Conservation (phyloP, 2,329 filamentous ascomycete genomes). For the Pleomassaria siparia region DNA sequence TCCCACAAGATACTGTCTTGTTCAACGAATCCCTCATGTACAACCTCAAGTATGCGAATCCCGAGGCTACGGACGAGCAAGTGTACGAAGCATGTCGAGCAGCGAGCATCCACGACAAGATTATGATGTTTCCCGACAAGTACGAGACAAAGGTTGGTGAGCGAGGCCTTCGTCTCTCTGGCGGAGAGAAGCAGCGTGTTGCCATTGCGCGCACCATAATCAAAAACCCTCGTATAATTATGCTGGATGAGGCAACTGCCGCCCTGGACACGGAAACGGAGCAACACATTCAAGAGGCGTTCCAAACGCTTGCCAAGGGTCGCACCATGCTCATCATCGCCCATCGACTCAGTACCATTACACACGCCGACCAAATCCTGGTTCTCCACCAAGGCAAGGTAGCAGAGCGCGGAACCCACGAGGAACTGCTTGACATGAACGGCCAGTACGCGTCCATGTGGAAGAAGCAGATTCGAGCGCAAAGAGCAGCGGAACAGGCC, state of each 20-base stretch:
- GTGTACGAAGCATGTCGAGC: conserved; percentile 80
- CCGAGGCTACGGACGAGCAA: conserved; percentile 75
- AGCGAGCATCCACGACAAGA: conserved; percentile 90
- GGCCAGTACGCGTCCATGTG: conserved; percentile 53
- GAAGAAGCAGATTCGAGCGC: conserved; percentile 55
- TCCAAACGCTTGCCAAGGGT: conserved; percentile 77
- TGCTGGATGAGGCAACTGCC: conserved; percentile 90
- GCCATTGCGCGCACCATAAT: conserved; percentile 91
- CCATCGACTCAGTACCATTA: conserved; percentile 62
- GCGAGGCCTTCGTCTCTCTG: conserved; percentile 80
- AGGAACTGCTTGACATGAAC: conserved; percentile 51
- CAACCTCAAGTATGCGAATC: conserved; percentile 88
- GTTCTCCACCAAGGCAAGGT: conserved; percentile 57
- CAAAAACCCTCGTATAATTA: conserved; percentile 88
- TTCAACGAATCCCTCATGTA: conserved; percentile 97
- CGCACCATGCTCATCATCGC: conserved; percentile 95
- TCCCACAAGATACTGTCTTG: conserved; percentile 92
- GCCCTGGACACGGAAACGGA: conserved; percentile 90
- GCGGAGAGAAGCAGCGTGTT: conserved; percentile 90
- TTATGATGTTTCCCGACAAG: conserved; percentile 81
- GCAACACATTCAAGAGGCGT: conserved; percentile 85
- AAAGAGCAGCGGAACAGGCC: conserved; percentile 53
- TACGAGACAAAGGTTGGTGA: conserved; percentile 92
- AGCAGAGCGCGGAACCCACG: conserved; percentile 54
- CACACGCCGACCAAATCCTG: conserved; percentile 58